These are phyloP conservation scores for Arabis alpina DNA, from an alignment of 345 rosid genomes.

Conservation along the genomic window DNA sequence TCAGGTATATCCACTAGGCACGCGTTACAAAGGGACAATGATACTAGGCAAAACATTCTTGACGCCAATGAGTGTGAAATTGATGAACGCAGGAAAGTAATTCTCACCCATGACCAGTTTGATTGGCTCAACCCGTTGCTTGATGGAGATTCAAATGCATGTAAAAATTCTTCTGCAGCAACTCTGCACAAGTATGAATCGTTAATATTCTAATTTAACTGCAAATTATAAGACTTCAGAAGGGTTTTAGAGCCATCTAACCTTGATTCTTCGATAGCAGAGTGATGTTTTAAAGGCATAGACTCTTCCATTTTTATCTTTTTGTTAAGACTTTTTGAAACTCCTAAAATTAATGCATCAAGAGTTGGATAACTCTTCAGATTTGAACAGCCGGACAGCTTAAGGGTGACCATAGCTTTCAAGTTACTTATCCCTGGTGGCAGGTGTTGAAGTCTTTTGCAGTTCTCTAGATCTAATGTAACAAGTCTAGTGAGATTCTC, in stretches of 20 bases:
- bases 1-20: constrained; percentile 23
- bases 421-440: constrained; percentile 1
- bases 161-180: constrained; percentile 6
- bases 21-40: constrained; percentile 12
- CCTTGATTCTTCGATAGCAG: constrained; percentile 21
- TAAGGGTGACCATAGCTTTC: constrained; percentile 3
- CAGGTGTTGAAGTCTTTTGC: constrained; percentile 29
- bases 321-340: background rate
- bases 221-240: background rate
- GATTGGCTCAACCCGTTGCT: background rate
- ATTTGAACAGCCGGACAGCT: constrained; percentile 25
- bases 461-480: constrained; percentile 31
- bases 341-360: background rate
- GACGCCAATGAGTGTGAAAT: constrained; percentile 20
- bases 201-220: background rate
- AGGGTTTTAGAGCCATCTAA: background rate
- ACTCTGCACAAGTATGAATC: constrained; percentile 3
- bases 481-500: constrained; percentile 23
- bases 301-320: constrained; percentile 14
- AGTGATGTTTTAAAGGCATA: background rate
- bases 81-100: background rate
- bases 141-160: background rate
- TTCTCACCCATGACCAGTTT: background rate
- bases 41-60: background rate
- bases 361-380: background rate